phyloP scores from a whole-genome alignment of 441 rosid species.

The Omphalea diandra region DNA sequence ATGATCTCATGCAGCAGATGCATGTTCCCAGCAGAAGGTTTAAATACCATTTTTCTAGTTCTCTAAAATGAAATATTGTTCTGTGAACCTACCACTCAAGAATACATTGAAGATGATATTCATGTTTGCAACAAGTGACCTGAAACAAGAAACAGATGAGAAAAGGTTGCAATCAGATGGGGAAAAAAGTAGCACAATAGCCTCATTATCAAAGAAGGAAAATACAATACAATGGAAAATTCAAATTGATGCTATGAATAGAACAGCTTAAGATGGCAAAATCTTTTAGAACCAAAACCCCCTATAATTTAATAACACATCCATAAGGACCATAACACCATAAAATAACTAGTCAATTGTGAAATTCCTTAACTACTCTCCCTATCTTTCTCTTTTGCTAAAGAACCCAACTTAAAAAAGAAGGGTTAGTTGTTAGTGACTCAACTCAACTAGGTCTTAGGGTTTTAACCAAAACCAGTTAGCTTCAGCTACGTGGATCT shows the following conservation, averaged over 20 bases:
- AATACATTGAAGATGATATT: slow-evolving; percentile 92
- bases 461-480: neutral
- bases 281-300: neutral
- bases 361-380: neutral
- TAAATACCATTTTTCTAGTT: neutral
- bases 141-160: slow-evolving; percentile 27
- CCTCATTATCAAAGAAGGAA: neutral
- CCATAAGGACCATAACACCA: neutral
- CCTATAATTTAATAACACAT: neutral
- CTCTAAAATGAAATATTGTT: neutral
- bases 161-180: slow-evolving; percentile 4
- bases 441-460: no score
- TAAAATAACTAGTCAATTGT: neutral
- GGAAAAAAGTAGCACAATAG: neutral
- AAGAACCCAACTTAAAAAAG: no score
- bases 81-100: slow-evolving; percentile 24
- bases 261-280: neutral
- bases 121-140: slow-evolving; percentile 89
- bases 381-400: neutral
- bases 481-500: neutral
- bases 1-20: neutral
- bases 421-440: neutral
- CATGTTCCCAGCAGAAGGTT: no score
- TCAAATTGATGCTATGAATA: neutral
- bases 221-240: neutral